Evolutionary conservation across 257 asterid species (phyloP).

Genomic region (Scutellaria minor): DNA sequence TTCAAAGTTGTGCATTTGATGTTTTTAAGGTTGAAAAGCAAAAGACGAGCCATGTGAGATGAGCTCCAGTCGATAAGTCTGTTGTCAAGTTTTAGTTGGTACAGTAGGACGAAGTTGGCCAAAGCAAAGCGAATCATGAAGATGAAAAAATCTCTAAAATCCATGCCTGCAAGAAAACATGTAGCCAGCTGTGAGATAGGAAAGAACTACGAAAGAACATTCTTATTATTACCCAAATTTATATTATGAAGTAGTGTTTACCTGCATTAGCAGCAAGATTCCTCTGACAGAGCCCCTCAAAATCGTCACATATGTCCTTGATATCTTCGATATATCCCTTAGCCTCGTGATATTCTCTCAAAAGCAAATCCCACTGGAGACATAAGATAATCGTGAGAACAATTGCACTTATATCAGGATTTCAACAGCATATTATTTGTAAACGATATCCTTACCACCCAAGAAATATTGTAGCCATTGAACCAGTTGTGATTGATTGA

Average conservation of each 20-base stretch:
- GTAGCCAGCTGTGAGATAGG: conserved; percentile 12
- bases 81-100: conserved; percentile 39
- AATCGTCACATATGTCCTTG: conserved; percentile 83
- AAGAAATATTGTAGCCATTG: conserved; percentile 73
- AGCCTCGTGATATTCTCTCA: conserved; percentile 87
- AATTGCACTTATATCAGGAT: background rate
- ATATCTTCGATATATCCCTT: conserved; percentile 82
- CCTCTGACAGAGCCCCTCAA: conserved; percentile 91
- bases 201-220: background rate
- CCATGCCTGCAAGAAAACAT: conserved; percentile 64
- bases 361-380: conserved; percentile 93
- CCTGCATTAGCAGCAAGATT: conserved; percentile 98
- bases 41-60: conserved; percentile 44
- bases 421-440: conserved; percentile 14
- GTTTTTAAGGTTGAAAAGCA: conserved; percentile 62
- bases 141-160: conserved; percentile 72
- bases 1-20: conserved; percentile 50
- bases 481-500: conserved; percentile 99
- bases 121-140: conserved; percentile 78
- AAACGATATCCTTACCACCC: conserved; percentile 69
- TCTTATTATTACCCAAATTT: background rate
- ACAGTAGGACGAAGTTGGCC: conserved; percentile 68
- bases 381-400: conserved; percentile 22
- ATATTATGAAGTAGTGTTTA: conserved; percentile 27
- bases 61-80: conserved; percentile 36